Conservation (phyloP, 2,329 filamentous ascomycete species). For the Didymella pinodella region DNA sequence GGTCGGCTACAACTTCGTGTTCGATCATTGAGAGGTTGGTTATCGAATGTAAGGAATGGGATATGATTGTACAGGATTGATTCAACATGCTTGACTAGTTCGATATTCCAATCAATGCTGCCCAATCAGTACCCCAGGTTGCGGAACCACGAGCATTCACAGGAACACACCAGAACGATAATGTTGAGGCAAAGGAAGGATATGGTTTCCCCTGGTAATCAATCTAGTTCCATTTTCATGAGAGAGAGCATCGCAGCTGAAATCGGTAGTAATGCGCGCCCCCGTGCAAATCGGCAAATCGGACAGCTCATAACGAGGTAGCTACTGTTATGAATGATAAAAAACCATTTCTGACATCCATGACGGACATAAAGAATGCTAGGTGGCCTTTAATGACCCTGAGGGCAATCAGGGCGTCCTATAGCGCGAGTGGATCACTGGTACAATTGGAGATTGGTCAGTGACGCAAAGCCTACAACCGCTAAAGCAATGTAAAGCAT, state of each 20-base stretch:
- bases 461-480: not conserved
- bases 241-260: not conserved
- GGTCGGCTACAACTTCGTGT: slow-evolving; percentile 1
- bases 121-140: not conserved
- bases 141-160: not conserved
- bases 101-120: not conserved
- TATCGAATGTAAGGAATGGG: not conserved
- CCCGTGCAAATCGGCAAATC: not conserved
- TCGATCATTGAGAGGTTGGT: not conserved
- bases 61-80: not conserved
- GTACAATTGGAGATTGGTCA: not conserved
- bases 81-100: too few species aligned
- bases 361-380: not conserved
- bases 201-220: not conserved
- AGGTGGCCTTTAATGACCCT: too few species aligned
- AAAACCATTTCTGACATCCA: not conserved
- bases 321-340: not conserved
- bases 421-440: not conserved
- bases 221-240: not conserved
- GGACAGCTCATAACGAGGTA: not conserved
- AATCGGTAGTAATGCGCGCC: not conserved
- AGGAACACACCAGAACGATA: not conserved
- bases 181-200: not conserved
- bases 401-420: not conserved
- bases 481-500: not conserved